phyloP scores from a whole-genome alignment of 1,139 yeast genomes.

The Waltiozyma sp. region DNA sequence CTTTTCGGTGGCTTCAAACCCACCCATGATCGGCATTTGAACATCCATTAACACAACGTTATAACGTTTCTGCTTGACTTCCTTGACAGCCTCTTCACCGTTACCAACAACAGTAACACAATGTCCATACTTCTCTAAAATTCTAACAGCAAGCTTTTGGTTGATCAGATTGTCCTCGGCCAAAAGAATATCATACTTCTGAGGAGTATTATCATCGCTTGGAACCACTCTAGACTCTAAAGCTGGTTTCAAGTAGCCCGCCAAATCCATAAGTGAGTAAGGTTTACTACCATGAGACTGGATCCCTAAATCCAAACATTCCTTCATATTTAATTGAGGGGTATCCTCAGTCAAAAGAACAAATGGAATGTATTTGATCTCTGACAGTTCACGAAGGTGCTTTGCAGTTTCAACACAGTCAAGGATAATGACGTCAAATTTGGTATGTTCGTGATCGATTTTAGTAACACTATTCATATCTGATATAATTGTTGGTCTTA shows the following conservation, averaged over 20 bases:
- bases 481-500: conserved; percentile 31
- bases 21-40: conserved; percentile 94
- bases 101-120: conserved; percentile 74
- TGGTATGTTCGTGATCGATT: conserved; percentile 33
- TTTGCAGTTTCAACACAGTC: conserved; percentile 72
- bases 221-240: conserved; percentile 75
- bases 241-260: conserved; percentile 77
- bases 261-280: conserved; percentile 69
- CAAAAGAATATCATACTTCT: conserved; percentile 59
- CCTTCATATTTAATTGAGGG: conserved; percentile 69
- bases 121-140: conserved; percentile 75
- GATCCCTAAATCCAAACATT: conserved; percentile 76
- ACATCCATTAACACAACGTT: conserved; percentile 92
- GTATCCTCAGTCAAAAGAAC: conserved; percentile 67
- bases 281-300: conserved; percentile 86
- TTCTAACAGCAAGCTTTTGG: conserved; percentile 77
- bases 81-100: conserved; percentile 74
- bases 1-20: conserved; percentile 81
- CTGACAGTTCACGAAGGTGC: conserved; percentile 54
- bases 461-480: conserved; percentile 29
- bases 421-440: conserved; percentile 71
- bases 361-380: conserved; percentile 72
- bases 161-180: conserved; percentile 86
- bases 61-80: conserved; percentile 43
- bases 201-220: conserved; percentile 72